Evolutionary conservation across 1,284 basidiomycete genomes (phyloP).

Genomic region (Coriolopsis trogii): DNA sequence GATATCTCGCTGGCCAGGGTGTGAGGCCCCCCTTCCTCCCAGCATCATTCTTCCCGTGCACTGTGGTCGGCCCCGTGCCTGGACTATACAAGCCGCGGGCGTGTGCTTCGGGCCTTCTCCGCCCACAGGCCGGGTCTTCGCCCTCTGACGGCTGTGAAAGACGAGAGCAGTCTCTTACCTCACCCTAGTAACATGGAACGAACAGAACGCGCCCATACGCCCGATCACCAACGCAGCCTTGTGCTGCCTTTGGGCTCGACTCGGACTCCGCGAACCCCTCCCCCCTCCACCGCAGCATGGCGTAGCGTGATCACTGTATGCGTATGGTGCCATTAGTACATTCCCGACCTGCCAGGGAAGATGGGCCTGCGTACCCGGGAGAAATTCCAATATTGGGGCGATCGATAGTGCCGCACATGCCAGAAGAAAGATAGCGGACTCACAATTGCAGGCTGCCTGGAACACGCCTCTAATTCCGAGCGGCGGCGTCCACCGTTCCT

Average conservation of each 20-base stretch:
- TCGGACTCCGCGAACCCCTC: too few species aligned
- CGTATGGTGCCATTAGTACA: too few species aligned
- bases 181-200: slow-evolving; percentile 29
- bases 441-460: not conserved
- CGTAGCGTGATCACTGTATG: slow-evolving; percentile 11
- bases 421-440: not conserved
- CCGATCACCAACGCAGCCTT: slow-evolving; percentile 21
- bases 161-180: slow-evolving; percentile 24
- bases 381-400: too few species aligned
- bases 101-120: not conserved
- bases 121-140: slow-evolving; percentile 12
- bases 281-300: slow-evolving; percentile 13
- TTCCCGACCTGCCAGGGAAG: not conserved
- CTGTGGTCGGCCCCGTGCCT: slow-evolving; percentile 23
- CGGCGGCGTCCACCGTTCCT: not conserved
- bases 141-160: slow-evolving; percentile 13
- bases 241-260: slow-evolving; percentile 16
- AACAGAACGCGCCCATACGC: slow-evolving; percentile 22
- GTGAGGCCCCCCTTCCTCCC: slow-evolving; percentile 10
- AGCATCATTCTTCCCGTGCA: slow-evolving; percentile 21
- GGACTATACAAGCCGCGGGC: slow-evolving; percentile 9
- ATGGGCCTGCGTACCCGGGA: not conserved
- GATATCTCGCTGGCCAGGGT: slow-evolving; percentile 7
- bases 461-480: not conserved
- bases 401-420: too few species aligned